Evolutionary conservation across 2,329 filamentous ascomycete genomes (phyloP).

Genomic region (Fusarium pseudograminearum): DNA sequence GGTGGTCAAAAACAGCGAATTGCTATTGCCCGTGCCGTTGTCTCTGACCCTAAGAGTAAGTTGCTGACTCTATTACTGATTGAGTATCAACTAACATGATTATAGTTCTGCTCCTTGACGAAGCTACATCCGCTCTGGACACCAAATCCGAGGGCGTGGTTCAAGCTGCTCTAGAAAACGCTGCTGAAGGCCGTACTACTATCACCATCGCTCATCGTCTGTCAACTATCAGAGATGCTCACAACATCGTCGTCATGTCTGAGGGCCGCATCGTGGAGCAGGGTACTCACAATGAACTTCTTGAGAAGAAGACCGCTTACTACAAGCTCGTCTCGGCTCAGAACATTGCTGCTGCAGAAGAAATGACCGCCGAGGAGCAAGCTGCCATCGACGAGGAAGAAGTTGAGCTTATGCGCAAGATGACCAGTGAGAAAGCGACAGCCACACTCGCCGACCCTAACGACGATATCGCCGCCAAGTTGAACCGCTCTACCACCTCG

Average conservation of each 20-base stretch:
- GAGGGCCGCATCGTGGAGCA: conserved; percentile 90
- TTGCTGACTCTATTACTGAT: conserved; percentile 1
- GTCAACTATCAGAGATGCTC: conserved; percentile 91
- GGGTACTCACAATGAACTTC: conserved; percentile 84
- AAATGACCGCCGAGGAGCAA: conserved; percentile 64
- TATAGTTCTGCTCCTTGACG: conserved; percentile 84
- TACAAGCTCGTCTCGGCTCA: conserved; percentile 89
- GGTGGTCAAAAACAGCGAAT: conserved; percentile 98
- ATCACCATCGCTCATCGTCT: conserved; percentile 96
- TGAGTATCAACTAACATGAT: conserved; percentile 15
- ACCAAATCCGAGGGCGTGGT: conserved; percentile 96
- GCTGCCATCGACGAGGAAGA: conserved; percentile 63
- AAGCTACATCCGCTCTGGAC: conserved; percentile 93
- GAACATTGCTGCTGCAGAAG: conserved; percentile 75
- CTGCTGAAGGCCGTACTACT: conserved; percentile 87
- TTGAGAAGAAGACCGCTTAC: conserved; percentile 79
- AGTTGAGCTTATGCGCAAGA: conserved; percentile 63
- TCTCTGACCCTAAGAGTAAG: conserved; percentile 85
- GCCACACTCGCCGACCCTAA: conserved; percentile 67
- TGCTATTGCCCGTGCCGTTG: conserved; percentile 89
- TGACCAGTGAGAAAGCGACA: conserved; percentile 56
- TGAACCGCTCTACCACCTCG: conserved; percentile 66
- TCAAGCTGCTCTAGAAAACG: conserved; percentile 89
- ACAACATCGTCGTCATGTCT: conserved; percentile 96
- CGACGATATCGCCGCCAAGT: conserved; percentile 69